Percentiles rank a stretch among this genome's conserved stretches.
Evolutionary conservation across 805 yeast species (phyloP).

Genomic region (Spathaspora arborariae): DNA sequence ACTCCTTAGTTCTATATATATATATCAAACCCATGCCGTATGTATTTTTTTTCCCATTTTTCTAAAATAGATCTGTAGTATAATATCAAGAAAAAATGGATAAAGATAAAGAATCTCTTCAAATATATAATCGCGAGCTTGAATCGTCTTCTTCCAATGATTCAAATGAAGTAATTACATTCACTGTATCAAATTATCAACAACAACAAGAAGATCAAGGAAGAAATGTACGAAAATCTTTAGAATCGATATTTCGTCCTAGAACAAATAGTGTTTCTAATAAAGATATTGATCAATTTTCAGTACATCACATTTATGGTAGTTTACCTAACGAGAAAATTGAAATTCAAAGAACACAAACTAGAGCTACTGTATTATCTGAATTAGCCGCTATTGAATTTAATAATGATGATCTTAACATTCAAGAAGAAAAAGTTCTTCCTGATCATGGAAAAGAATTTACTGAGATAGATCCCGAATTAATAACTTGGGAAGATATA

Average conservation of each 20-base stretch:
- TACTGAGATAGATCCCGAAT: slow-evolving; percentile 31
- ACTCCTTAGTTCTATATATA: background rate
- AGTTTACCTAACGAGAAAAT: slow-evolving; percentile 27
- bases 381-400: background rate
- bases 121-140: slow-evolving; percentile 1
- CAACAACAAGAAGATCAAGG: slow-evolving; percentile 4
- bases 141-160: slow-evolving; percentile 13
- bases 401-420: slow-evolving; percentile 8
- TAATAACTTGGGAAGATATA: slow-evolving; percentile 30
- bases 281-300: slow-evolving; percentile 9
- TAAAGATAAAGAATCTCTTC: slow-evolving; percentile 7
- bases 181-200: slow-evolving; percentile 11
- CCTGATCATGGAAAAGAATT: slow-evolving; percentile 27
- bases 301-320: slow-evolving; percentile 31
- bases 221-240: slow-evolving; percentile 14
- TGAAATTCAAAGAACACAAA: slow-evolving; percentile 24
- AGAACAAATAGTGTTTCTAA: slow-evolving; percentile 3
- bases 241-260: slow-evolving; percentile 14
- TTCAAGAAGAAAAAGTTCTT: background rate
- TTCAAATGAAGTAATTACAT: slow-evolving; percentile 11
- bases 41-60: background rate
- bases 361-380: slow-evolving; percentile 26
- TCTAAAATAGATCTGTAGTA: too few species aligned
- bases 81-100: background rate
- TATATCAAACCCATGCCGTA: background rate